These are phyloP conservation scores for Leucogyrophana mollusca DNA, from an alignment of 768 basidiomycete genomes.

Conservation along the genomic window DNA sequence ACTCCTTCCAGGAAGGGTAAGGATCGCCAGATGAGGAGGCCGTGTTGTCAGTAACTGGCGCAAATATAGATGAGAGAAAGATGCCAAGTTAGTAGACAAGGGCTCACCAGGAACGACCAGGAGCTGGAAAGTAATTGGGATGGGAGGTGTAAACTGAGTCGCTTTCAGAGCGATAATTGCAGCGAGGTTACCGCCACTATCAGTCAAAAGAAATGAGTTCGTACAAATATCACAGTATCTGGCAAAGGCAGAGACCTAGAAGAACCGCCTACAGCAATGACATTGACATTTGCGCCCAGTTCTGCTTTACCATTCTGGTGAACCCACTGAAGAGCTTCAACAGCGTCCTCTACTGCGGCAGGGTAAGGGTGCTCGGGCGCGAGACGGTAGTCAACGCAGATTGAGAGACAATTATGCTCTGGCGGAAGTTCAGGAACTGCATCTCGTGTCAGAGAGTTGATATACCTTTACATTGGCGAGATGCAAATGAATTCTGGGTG, in stretches of 20 bases:
- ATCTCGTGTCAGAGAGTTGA: too few species aligned
- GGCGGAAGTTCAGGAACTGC: neutral
- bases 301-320: slow-evolving; percentile 41
- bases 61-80: neutral
- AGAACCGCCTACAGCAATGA: slow-evolving; percentile 68
- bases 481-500: slow-evolving; percentile 57
- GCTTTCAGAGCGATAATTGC: slow-evolving; percentile 67
- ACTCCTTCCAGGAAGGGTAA: slow-evolving; percentile 54
- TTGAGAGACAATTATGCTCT: slow-evolving; percentile 62
- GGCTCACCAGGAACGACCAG: slow-evolving; percentile 57
- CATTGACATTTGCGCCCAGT: slow-evolving; percentile 48
- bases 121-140: slow-evolving; percentile 62
- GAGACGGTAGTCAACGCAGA: slow-evolving; percentile 70
- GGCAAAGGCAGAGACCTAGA: slow-evolving; percentile 46
- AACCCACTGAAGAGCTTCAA: slow-evolving; percentile 68
- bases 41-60: slow-evolving; percentile 63
- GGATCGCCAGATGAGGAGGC: slow-evolving; percentile 37
- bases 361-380: slow-evolving; percentile 73
- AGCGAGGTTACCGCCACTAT: slow-evolving; percentile 70
- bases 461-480: slow-evolving; percentile 23
- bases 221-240: neutral
- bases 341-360: slow-evolving; percentile 66
- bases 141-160: slow-evolving; percentile 42
- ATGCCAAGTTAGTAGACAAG: neutral
- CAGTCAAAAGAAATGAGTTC: neutral